A percentile compares a stretch with the other conserved stretches of the same genome.
Conservation (phyloP, 805 yeast species). For the Starmerella geochares region DNA sequence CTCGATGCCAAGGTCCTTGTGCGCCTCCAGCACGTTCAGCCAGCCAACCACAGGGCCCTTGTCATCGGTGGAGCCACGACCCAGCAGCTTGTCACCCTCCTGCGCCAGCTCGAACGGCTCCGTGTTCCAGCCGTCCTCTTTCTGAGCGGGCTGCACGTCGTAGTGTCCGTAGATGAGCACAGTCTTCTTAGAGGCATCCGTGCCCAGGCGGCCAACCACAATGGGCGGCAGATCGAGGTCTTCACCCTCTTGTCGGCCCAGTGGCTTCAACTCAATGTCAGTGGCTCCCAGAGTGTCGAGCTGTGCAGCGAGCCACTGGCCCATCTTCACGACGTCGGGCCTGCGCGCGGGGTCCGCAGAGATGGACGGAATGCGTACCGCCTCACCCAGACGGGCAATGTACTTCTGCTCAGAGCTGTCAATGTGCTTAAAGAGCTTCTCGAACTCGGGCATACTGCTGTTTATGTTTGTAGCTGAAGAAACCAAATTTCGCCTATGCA, state of each 20-base stretch:
- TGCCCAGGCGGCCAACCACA: conserved; percentile 80
- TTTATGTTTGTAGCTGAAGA: not conserved
- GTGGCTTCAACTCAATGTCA: conserved; percentile 69
- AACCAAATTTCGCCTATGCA: not conserved
- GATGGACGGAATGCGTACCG: conserved; percentile 92
- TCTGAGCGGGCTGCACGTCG: conserved; percentile 93
- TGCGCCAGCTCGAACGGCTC: conserved; percentile 73
- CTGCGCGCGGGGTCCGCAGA: conserved; percentile 83
- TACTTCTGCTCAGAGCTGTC: conserved; percentile 67
- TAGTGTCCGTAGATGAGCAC: conserved; percentile 92
- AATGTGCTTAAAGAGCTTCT: conserved; percentile 44
- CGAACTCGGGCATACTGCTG: conserved; percentile 20
- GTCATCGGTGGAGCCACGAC: conserved; percentile 95
- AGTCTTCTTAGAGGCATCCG: conserved; percentile 72
- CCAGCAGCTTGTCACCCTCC: conserved; percentile 59
- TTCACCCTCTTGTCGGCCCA: conserved; percentile 54
- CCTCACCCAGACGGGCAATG: conserved; percentile 46
- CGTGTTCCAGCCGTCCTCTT: conserved; percentile 90
- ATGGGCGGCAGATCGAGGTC: conserved; percentile 77
- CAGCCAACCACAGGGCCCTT: conserved; percentile 98
- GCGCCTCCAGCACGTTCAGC: conserved; percentile 89
- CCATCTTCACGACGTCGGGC: conserved; percentile 83
- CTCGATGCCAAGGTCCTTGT: conserved; percentile 69
- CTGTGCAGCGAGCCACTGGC: conserved; percentile 64
- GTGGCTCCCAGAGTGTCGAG: conserved; percentile 63